These are phyloP conservation scores for Lanmaoa pseudosensibilis DNA, from an alignment of 768 basidiomycete genomes.

Conservation along the genomic window DNA sequence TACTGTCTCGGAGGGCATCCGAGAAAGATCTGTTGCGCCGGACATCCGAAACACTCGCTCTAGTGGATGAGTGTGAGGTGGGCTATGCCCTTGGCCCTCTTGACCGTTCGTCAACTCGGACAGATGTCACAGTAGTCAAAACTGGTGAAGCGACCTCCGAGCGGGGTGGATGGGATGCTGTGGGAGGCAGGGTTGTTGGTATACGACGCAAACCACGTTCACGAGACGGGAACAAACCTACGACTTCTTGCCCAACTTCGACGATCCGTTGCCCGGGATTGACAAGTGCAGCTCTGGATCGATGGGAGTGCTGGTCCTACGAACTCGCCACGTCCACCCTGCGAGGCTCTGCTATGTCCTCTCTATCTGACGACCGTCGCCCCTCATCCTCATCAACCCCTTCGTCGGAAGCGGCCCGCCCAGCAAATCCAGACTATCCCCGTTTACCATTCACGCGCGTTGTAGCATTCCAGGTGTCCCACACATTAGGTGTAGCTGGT, in stretches of 20 bases:
- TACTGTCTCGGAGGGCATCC: slow-evolving; percentile 69
- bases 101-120: slow-evolving; percentile 37
- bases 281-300: slow-evolving; percentile 62
- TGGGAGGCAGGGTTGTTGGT: slow-evolving; percentile 59
- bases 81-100: slow-evolving; percentile 35
- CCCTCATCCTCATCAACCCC: slow-evolving; percentile 6
- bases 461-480: slow-evolving; percentile 52
- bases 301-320: slow-evolving; percentile 85
- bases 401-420: background rate
- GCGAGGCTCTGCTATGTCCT: slow-evolving; percentile 51
- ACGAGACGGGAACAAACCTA: slow-evolving; percentile 31
- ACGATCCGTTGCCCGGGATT: slow-evolving; percentile 41
- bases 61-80: slow-evolving; percentile 34
- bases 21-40: slow-evolving; percentile 63
- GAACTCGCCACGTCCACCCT: slow-evolving; percentile 53
- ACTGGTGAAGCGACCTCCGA: slow-evolving; percentile 63
- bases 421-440: slow-evolving; percentile 35
- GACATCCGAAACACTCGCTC: slow-evolving; percentile 45
- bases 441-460: slow-evolving; percentile 82
- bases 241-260: slow-evolving; percentile 11
- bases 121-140: slow-evolving; percentile 53
- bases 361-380: slow-evolving; percentile 37
- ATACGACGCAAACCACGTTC: slow-evolving; percentile 64
- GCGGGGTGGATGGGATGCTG: slow-evolving; percentile 76
- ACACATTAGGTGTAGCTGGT: slow-evolving; percentile 60